Evolutionary conservation across 2,329 filamentous ascomycete genomes (phyloP).

Genomic region (Alternaria ethzedia): DNA sequence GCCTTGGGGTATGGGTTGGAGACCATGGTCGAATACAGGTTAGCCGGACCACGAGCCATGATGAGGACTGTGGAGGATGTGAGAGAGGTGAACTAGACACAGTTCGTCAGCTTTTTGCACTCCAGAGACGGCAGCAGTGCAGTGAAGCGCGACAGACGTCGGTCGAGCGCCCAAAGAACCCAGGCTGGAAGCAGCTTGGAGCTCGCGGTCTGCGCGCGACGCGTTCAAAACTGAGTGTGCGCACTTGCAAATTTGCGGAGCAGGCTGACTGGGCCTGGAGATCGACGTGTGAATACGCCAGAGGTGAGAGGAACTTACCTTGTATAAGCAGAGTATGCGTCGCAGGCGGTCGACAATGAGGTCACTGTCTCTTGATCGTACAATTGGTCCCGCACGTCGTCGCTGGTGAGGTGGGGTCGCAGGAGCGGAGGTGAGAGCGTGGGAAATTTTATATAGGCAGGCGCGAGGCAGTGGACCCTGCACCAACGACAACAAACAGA

Average conservation of each 20-base stretch:
- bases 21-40: constrained; percentile 6
- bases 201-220: background rate
- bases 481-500: constrained; percentile 9
- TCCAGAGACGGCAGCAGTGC: background rate
- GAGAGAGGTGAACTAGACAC: background rate
- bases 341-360: background rate
- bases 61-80: background rate
- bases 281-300: background rate
- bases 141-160: constrained; percentile 1
- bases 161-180: background rate
- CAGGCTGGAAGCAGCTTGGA: background rate
- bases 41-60: constrained; percentile 15
- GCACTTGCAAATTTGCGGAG: background rate
- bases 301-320: constrained; percentile 7
- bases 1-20: constrained; percentile 34
- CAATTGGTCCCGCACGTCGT: background rate
- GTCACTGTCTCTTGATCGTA: background rate
- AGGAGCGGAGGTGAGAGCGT: constrained; percentile 2
- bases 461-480: constrained; percentile 16
- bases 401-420: constrained; percentile 9
- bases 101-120: constrained; percentile 5
- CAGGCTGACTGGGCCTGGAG: background rate
- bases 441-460: constrained; percentile 13
- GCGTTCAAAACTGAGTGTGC: background rate
- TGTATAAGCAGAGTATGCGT: background rate